phyloP scores from a whole-genome alignment of 805 yeast species.

The Candida xiaguanensis region DNA sequence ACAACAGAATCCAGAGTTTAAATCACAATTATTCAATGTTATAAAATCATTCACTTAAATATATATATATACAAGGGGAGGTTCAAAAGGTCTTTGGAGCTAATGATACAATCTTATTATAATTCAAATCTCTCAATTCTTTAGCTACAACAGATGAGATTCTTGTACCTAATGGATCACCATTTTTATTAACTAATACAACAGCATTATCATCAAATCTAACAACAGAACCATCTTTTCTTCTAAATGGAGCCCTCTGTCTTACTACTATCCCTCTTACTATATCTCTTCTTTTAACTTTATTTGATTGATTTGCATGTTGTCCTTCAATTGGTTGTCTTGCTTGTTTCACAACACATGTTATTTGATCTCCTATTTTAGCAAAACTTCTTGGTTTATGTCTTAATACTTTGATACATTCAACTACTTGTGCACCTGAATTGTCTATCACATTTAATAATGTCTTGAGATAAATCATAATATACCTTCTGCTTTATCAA shows the following conservation, averaged over 20 bases:
- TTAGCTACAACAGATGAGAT: constrained; percentile 87
- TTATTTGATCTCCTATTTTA: constrained; percentile 84
- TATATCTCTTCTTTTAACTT: constrained; percentile 93
- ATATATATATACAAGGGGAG: background rate
- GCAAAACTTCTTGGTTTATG: constrained; percentile 85
- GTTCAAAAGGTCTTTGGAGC: constrained; percentile 68
- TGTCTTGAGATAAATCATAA: constrained; percentile 85
- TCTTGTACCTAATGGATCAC: constrained; percentile 94
- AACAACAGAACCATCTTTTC: constrained; percentile 84
- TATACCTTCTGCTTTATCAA: background rate
- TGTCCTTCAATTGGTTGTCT: constrained; percentile 73
- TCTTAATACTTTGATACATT: constrained; percentile 91
- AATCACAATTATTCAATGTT: constrained; percentile 3
- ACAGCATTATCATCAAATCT: constrained; percentile 96
- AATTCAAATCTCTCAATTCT: constrained; percentile 80
- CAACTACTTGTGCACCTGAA: constrained; percentile 92
- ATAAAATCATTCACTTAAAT: constrained; percentile 2
- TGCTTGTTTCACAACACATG: constrained; percentile 91
- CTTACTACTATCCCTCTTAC: constrained; percentile 94
- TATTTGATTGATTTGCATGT: constrained; percentile 58
- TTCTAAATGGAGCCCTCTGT: constrained; percentile 71
- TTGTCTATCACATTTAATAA: constrained; percentile 89
- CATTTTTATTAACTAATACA: constrained; percentile 86
- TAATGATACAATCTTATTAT: constrained; percentile 79
- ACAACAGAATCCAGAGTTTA: background rate